These are phyloP conservation scores for Coemansia nantahalensis DNA, from an alignment of 192 early-diverging fungal genomes.

Conservation along the genomic window DNA sequence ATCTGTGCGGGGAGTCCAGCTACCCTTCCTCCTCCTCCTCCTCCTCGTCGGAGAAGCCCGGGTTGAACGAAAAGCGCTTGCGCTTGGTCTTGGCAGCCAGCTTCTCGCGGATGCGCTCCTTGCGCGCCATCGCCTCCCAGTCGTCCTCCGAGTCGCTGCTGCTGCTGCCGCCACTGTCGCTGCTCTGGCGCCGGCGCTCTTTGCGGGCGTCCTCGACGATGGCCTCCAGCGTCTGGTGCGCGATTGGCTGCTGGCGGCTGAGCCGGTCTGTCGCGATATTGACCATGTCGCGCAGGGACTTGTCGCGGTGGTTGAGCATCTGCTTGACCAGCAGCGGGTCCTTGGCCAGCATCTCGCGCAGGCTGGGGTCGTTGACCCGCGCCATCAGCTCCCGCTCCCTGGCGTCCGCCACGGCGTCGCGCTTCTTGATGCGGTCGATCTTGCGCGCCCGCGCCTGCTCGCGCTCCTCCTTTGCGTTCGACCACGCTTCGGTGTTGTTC, in stretches of 20 bases:
- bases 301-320: slow-evolving; percentile 42
- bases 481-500: slow-evolving; percentile 32
- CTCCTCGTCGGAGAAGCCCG: slow-evolving; percentile 48
- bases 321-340: slow-evolving; percentile 52
- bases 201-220: slow-evolving; percentile 31
- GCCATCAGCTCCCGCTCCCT: slow-evolving; percentile 26
- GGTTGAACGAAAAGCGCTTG: slow-evolving; percentile 38
- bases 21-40: background rate
- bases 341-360: slow-evolving; percentile 35
- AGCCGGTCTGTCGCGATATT: slow-evolving; percentile 16
- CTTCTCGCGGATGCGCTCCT: slow-evolving; percentile 22
- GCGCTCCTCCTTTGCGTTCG: slow-evolving; percentile 31
- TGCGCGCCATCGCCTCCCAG: slow-evolving; percentile 46
- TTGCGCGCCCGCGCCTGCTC: slow-evolving; percentile 40
- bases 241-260: slow-evolving; percentile 6
- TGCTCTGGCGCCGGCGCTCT: background rate
- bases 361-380: slow-evolving; percentile 34
- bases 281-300: slow-evolving; percentile 35
- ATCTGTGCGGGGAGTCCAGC: too few relatives aligned
- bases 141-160: slow-evolving; percentile 27
- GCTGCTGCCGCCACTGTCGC: slow-evolving; percentile 13
- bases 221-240: slow-evolving; percentile 21
- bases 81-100: slow-evolving; percentile 32
- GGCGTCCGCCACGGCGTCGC: slow-evolving; percentile 16
- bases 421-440: slow-evolving; percentile 27